These are phyloP conservation scores for Chaetomium sp. DNA, from an alignment of 2,329 filamentous ascomycete genomes.

Conservation along the genomic window DNA sequence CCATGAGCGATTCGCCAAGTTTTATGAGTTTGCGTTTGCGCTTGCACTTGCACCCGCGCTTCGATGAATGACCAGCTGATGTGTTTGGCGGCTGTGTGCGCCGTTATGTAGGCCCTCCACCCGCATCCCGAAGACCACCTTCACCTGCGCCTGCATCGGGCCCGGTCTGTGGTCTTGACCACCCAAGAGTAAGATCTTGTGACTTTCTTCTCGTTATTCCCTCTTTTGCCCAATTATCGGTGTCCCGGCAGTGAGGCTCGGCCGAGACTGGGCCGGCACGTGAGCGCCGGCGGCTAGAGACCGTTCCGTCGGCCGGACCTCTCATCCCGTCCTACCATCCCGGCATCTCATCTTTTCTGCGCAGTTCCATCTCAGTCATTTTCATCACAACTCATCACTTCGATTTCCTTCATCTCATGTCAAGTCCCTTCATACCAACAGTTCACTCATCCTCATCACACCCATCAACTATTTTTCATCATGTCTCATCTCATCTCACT, in stretches of 20 bases:
- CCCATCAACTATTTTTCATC: not conserved
- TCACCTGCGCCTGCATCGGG: slow-evolving; percentile 74
- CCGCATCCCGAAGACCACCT: slow-evolving; percentile 63
- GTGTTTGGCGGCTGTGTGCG: slow-evolving; percentile 2
- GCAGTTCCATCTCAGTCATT: too few relatives aligned
- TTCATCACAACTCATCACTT: too few relatives aligned
- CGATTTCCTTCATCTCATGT: too few relatives aligned
- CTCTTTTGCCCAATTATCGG: not conserved
- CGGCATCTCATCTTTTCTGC: too few relatives aligned
- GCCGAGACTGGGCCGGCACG: too few relatives aligned
- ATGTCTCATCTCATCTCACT: not conserved
- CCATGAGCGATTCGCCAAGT: not conserved
- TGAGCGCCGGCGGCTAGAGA: too few relatives aligned
- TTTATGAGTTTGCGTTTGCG: not conserved
- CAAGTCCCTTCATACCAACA: too few relatives aligned
- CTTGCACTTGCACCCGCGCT: not conserved
- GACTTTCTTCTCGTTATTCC: not conserved
- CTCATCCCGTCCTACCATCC: too few relatives aligned
- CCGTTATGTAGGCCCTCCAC: slow-evolving; percentile 27
- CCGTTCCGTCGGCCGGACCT: too few relatives aligned
- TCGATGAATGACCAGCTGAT: not conserved
- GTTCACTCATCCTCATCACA: too few relatives aligned
- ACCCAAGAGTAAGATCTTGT: slow-evolving; percentile 55
- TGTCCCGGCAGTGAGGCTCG: not conserved
- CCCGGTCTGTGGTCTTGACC: slow-evolving; percentile 75